Base-by-base conservation (phyloP, 192 early-diverging fungal genomes). In the Coemansia javaensis region DNA sequence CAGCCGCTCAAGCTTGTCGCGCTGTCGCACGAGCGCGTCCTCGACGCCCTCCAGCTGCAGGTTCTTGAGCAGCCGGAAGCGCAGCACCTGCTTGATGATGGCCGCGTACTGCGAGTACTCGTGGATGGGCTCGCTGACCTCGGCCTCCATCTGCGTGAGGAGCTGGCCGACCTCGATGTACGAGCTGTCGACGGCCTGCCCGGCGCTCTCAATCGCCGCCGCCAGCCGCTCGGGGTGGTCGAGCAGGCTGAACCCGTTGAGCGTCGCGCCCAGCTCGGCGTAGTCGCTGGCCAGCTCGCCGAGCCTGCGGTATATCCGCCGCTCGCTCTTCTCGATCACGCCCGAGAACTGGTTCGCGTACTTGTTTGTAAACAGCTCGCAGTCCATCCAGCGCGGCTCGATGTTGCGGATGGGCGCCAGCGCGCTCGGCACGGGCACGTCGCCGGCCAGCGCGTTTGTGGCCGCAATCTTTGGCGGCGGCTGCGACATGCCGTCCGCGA, bases 221-320 rank as follows among this genome's bases (percentile, higher is more conserved):
- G 88, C 81, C n/a, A 99, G 74, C 17, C 31, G 22, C 34, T 72
- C 68, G 2, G 69, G 73, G 1, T 71, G 77, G 27, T 98, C 93
- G 51, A 85, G 83, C 28, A 99, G 76, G 38, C 94, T 97, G 69
- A 97, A 98, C 17, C 85, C 91, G 54, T 99, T 99, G 65, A 94
- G 91, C 2, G 83, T 77, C 4, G 90, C 92, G 1, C 93, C 94
- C 14, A 99, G 77, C 51, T 96, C 93, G 16, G 90, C 76, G 55
- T 90, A 90, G 47, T 88, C 85, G 25, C 66, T 63, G 0, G 89
- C 81, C 22, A 88, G 75, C 56, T 96, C 93, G 41, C 77, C 79
- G 27, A 87, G 75, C 47, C 79, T 77, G 49, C 85, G 82, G 17
- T 81, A 78, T 38, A 94, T 82, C 40, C 81, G 78, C 35, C 84